Evolutionary conservation across 257 asterid species (phyloP), one percentile per base, ranked within the genome.

Genomic region (Linderniella brevidens): DNA sequence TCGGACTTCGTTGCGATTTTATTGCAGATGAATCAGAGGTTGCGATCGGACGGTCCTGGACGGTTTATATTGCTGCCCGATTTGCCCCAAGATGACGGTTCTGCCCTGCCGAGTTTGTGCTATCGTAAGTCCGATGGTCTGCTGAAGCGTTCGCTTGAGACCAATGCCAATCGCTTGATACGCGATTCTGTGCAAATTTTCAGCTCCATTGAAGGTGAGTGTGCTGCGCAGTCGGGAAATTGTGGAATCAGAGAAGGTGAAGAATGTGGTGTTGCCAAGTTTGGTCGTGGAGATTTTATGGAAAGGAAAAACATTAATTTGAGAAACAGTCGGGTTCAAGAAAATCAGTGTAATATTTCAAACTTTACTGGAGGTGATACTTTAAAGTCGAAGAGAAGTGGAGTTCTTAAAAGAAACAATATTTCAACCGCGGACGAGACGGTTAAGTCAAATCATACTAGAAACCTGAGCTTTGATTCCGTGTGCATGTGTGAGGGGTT

Each of bases 21-120:
- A 45, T 54, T 76, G 13, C 85, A 78, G 57, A 88, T 88, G 95
- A 66, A 67, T 50, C 66, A 54, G 37, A 77, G 76, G 60, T 65
- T 84, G 41, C 61, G 49, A 29, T 59, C 73, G 6, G 48, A 48
- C 36, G 93, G 92, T 51, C 55, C 35, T 39, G 86, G 93, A 9
- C 74, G 72, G 44, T 88, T 88, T 64, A 68, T 88, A 60, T 57
- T 88, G 51, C 69, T 88, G 16, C 82, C 94, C 4, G 98, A 88
- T 71, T 71, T 88, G 36, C 94, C 94, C 32, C 64, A 68, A 15
- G 44, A 62, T 37, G 59, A 59, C 62, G 39, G 56, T 63, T 57
- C 70, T 44, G 25, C 65, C 63, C 84, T 88, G 45, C 98, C 98
- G 48, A 80, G 92, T 43, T 56, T 88, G 15, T 84, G 88, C 45